phyloP scores from a whole-genome alignment of 225 moss, liverwort and hornwort genomes.

The Climacium dendroides region DNA sequence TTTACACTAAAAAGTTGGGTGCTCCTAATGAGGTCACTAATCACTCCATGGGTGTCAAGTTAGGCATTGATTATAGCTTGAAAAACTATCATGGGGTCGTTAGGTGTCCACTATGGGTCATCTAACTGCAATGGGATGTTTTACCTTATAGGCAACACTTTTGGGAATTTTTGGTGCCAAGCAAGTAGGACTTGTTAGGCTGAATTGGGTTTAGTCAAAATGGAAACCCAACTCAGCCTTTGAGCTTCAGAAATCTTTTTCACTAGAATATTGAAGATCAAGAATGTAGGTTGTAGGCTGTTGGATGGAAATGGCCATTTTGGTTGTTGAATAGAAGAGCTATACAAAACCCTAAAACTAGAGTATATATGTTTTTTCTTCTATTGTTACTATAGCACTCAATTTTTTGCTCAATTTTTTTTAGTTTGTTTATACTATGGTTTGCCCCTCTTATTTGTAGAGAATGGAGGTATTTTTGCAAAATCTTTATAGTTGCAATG shows the following conservation, averaged over 20 bases:
- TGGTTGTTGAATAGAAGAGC: background rate
- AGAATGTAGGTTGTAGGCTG: background rate
- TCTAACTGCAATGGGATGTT: too few species aligned
- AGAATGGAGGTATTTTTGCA: too few species aligned
- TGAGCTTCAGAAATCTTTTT: background rate
- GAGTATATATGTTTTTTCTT: background rate
- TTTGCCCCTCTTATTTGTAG: background rate
- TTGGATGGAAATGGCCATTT: background rate
- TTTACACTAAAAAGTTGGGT: too few species aligned
- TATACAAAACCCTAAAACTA: rapidly evolving
- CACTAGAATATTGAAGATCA: background rate
- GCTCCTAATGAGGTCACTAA: too few species aligned
- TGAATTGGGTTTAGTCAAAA: background rate
- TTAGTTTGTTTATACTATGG: background rate
- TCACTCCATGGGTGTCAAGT: too few species aligned
- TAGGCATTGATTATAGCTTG: too few species aligned
- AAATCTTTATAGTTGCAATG: too few species aligned
- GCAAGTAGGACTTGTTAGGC: background rate
- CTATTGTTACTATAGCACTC: background rate
- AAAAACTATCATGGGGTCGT: too few species aligned
- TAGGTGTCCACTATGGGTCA: too few species aligned
- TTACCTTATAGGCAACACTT: background rate
- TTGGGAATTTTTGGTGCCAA: background rate
- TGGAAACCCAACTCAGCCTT: background rate
- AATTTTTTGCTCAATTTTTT: background rate